A percentile compares a stretch with the other conserved stretches of the same genome.
These are phyloP conservation scores for Suillus alpinus DNA, from an alignment of 768 basidiomycete species.

Conservation along the genomic window DNA sequence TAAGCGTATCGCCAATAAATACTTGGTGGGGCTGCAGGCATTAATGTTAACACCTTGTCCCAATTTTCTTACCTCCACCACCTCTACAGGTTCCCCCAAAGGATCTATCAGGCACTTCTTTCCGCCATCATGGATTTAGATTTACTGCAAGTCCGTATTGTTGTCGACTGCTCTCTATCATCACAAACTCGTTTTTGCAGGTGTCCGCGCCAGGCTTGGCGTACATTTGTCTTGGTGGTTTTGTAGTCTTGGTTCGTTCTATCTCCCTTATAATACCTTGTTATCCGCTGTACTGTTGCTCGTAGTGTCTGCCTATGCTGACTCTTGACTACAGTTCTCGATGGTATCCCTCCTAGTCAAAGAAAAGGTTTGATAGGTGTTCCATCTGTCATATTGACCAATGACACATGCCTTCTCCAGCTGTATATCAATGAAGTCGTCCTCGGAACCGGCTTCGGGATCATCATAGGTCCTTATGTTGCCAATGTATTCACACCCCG, in stretches of 20 bases:
- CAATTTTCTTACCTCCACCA: neutral
- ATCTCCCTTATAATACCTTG: neutral
- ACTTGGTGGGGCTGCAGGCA: neutral
- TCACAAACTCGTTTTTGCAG: slow-evolving; percentile 37
- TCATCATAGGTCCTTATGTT: slow-evolving; percentile 68
- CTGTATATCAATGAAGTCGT: slow-evolving; percentile 93
- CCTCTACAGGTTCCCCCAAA: neutral
- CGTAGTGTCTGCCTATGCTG: neutral
- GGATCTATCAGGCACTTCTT: neutral
- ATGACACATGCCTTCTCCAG: slow-evolving; percentile 29
- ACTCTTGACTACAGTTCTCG: slow-evolving; percentile 57
- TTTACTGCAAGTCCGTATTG: slow-evolving; percentile 25
- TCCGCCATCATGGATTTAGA: slow-evolving; percentile 14
- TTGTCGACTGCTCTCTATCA: neutral
- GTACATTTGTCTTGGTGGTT: slow-evolving; percentile 63
- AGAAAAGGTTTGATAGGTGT: slow-evolving; percentile 54
- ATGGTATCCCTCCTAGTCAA: slow-evolving; percentile 80
- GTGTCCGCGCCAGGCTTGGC: slow-evolving; percentile 50
- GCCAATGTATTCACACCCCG: slow-evolving; percentile 75
- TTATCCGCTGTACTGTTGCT: neutral
- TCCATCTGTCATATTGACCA: neutral
- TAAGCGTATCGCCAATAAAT: neutral
- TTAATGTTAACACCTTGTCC: neutral
- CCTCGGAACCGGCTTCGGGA: slow-evolving; percentile 70
- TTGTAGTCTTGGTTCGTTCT: slow-evolving; percentile 42